Evolutionary conservation across 148 eudicot genomes (phyloP), one percentile per base, ranked within the genome.

Genomic region (Linanthus parryae): DNA sequence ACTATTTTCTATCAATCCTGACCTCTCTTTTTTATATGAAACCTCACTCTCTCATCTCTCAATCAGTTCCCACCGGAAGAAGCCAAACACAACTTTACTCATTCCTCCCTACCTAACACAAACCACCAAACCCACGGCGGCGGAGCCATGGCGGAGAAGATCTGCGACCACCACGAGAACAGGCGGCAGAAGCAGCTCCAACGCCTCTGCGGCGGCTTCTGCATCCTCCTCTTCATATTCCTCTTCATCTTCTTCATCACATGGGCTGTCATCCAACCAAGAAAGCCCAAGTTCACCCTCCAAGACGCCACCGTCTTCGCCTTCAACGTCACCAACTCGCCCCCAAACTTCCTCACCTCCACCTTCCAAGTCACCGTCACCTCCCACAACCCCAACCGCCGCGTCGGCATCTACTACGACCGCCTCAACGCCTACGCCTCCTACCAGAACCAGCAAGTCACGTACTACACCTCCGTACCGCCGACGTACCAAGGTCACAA

Each of bases 371-470:
- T 70, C 16, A 48, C 53, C 5, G 10, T 48, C 27, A 17, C 48
- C 1, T 52, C 30, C 40, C 41, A 56, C 19, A 78, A 78, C 68
- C 76, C 79, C 35, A 80, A 76, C 57, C 7, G 22, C 26, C 41
- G 23, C 30, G 52, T 69, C 67, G 78, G 77, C 18, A 56, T 79
- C 15, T 75, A 68, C 63, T 79, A 79, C 58, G 75, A 79, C 51
- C 54, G 42, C 5, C 62, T 83, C 2, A 21, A 59, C 51, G 53
- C 49, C 18, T 88, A 51, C 46, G 85, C 92, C 36, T 53, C 63
- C 28, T 83, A 83, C 52, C 83, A 50, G 21, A 64, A 42, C 59
- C 88, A 88, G 44, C 96, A 83, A 38, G 78, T 88, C 62, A 88
- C 85, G 14, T 59, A 61, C 21, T 77, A 69, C 54, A 78, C 96